Conservation (phyloP, 768 basidiomycete species). For the Russula abietina region DNA sequence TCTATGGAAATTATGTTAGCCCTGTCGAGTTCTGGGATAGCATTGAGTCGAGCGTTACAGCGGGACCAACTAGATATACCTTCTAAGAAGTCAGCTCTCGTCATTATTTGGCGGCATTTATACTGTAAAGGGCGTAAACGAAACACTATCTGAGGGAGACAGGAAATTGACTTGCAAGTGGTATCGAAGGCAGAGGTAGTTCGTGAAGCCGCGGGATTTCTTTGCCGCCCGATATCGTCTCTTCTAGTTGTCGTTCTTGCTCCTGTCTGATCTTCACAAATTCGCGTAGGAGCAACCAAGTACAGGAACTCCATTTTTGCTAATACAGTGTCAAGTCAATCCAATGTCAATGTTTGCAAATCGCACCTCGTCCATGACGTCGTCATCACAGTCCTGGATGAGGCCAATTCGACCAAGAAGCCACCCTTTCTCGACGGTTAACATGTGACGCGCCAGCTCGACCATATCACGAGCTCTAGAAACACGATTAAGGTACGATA, state of each 20-base stretch:
- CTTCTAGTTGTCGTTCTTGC: constrained; percentile 40
- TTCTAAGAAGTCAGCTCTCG: constrained; percentile 75
- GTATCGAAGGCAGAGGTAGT: constrained; percentile 55
- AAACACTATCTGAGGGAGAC: background rate
- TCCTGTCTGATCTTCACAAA: constrained; percentile 58
- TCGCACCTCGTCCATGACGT: constrained; percentile 81
- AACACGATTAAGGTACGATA: constrained; percentile 68
- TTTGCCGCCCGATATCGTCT: constrained; percentile 35
- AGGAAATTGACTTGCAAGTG: constrained; percentile 42
- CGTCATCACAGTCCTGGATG: constrained; percentile 78
- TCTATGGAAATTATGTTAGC: constrained; percentile 75
- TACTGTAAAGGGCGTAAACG: constrained; percentile 36
- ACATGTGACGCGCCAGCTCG: constrained; percentile 55
- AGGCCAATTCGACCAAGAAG: constrained; percentile 72
- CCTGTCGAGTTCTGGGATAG: constrained; percentile 51
- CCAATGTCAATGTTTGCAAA: background rate
- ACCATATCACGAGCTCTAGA: constrained; percentile 58
- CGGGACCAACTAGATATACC: constrained; percentile 37
- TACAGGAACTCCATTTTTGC: constrained; percentile 81
- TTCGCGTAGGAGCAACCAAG: constrained; percentile 70
- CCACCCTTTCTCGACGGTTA: constrained; percentile 75
- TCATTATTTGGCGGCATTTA: constrained; percentile 76
- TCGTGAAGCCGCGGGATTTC: constrained; percentile 34
- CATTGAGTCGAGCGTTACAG: background rate
- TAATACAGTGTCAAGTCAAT: constrained; percentile 25